Base-by-base conservation (phyloP, 2,329 filamentous ascomycete genomes). In the Pseudonectria foliicola region DNA sequence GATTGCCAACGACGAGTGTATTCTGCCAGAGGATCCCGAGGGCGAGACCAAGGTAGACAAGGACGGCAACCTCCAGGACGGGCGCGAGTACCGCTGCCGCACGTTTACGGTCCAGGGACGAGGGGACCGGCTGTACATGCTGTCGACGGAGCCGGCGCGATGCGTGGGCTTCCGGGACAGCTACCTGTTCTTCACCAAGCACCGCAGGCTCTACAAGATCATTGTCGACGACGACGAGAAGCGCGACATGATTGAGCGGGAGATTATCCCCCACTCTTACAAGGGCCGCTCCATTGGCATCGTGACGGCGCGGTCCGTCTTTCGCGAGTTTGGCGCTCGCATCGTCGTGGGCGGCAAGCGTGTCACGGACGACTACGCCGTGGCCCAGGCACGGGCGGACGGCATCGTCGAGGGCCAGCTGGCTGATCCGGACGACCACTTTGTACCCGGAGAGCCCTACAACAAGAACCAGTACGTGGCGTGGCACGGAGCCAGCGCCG, bases 401-500 rank as follows among this genome's bases (percentile, higher is more conserved):
- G 90, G 89, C 14, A 80, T 80, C 16, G 73, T 86, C 3, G 90
- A 95, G 59, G 92, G 92, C 45, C 87, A 94, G 56, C 59, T 96
- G 15, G 92, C 89, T 13, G 92, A 96, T 54, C 90, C 90, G 0
- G 82, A 88, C 40, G 92, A 98, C 60, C 73, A 72, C 40, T 73
- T 89, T 27, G 75, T 88, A 16, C 73, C 75, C 7, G 85, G 82
- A 26, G 83, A 93, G 56, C 72, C 80, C n/a, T 98, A 98, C 71
- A 95, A 98, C 70, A 88, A 90, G 65, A 98, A 98, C 56, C 89
- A 95, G 59, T 98, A 95, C 55, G 92, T 98, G 18, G 92, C 92
- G 18, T 98, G 92, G 92, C 89, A 95, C 58, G 92, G 92, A 32
- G 92, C 92, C 31, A 96, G 90, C 59, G 82, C 85, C 26, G 92